Evolutionary conservation across 768 basidiomycete genomes (phyloP), one percentile per base, ranked within the genome.

Genomic region (Lactarius sanguifluus): DNA sequence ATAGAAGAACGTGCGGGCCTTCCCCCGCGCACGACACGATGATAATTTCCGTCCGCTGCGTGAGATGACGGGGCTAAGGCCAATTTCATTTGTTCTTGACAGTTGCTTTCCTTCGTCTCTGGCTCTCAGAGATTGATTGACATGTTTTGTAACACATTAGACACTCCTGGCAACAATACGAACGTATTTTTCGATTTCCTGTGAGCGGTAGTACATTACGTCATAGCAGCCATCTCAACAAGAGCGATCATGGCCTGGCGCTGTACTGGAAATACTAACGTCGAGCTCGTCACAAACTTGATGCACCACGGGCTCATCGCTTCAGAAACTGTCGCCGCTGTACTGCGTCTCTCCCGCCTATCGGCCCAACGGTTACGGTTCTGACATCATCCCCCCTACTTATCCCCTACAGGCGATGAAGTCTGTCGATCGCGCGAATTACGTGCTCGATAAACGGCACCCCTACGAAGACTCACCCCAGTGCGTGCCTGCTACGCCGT

Each of bases 171-270:
- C 32, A 6, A 18, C 3, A 10, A 20, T 4, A 34, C 32, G 16
- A 30, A 28, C 28, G 10, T 55, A 5, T 55, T 55, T 20, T 28
- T 16, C 28, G 54, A 16, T 8, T 16, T 32, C 54, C 28, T 20
- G 23, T 7, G 28, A 30, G 54, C 5, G 38, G 12, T 15, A 6
- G 38, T 13, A 40, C 38, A 15, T 56, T 20, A 25, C 41, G 45
- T 62, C 61, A 62, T 45, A 40, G 20, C 43, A 45, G 25, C 25
- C 32, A 18, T 36, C 47, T 41, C 41, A 34, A 15, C 43, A 34
- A 25, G n/a, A 8, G 18, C 59, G 60, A 70, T 54, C 38, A 94
- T 95, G 93, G 93, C 93, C 45, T 95, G 93, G 94, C 81, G 83
- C 36, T 90, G 89, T 74, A 83, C 79, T 50, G 94, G 93, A 28